Evolutionary conservation across 768 basidiomycete species (phyloP).

Genomic region (Tremella yokohamensis): DNA sequence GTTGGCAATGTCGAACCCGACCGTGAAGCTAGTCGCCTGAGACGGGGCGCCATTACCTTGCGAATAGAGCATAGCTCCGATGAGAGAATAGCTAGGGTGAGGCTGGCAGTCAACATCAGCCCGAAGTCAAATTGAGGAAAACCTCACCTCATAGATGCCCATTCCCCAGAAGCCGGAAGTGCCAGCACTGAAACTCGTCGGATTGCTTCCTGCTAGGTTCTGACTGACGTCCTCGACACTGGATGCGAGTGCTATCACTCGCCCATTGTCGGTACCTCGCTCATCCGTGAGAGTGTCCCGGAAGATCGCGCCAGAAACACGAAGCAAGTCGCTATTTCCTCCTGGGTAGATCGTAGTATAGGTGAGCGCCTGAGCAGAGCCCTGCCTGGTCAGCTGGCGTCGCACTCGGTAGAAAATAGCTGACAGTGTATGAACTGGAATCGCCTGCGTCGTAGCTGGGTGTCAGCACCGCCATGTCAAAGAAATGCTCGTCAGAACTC

Average conservation of each 20-base stretch:
- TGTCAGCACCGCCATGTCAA: neutral
- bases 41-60: constrained; percentile 16
- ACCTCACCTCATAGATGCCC: constrained; percentile 43
- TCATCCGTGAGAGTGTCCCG: constrained; percentile 16
- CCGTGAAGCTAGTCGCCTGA: constrained; percentile 16
- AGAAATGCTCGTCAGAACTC: constrained; percentile 13
- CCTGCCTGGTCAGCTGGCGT: constrained; percentile 1
- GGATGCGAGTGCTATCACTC: constrained; percentile 2
- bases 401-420: neutral
- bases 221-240: constrained; percentile 11
- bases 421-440: constrained; percentile 30
- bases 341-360: constrained; percentile 31
- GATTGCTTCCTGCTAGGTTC: constrained; percentile 12
- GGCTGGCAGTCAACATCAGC: constrained; percentile 9
- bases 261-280: constrained; percentile 16
- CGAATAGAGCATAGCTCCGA: constrained; percentile 19
- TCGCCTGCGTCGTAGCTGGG: constrained; percentile 2
- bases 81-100: constrained; percentile 21
- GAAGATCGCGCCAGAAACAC: constrained; percentile 14
- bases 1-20: constrained; percentile 42
- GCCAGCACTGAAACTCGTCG: constrained; percentile 20
- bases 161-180: constrained; percentile 43
- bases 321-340: constrained; percentile 20
- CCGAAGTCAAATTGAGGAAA: neutral
- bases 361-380: constrained; percentile 14